Percentiles rank a stretch among this genome's conserved stretches.
These are phyloP conservation scores for Monosporascus sp. DNA, from an alignment of 2,329 filamentous ascomycete species.

Conservation along the genomic window DNA sequence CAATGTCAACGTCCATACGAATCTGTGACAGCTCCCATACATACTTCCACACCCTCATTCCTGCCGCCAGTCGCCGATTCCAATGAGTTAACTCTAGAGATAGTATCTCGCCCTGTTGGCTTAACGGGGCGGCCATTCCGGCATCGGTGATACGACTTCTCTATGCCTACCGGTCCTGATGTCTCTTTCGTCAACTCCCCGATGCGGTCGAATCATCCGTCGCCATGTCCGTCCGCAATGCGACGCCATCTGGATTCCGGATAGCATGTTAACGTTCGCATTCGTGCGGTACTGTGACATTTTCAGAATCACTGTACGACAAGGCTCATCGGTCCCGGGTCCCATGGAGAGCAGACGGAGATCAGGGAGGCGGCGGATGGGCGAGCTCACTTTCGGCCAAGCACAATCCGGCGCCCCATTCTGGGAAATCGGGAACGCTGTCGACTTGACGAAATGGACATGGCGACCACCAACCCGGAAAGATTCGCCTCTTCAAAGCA, in stretches of 20 bases:
- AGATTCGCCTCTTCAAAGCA: slow-evolving; percentile 14
- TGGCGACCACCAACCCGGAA: slow-evolving; percentile 45
- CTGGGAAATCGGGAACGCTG: slow-evolving; percentile 42
- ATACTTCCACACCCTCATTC: too few species aligned
- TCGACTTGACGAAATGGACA: slow-evolving; percentile 42
- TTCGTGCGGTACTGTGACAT: slow-evolving; percentile 40
- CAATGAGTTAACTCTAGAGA: too few species aligned
- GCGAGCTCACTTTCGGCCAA: slow-evolving; percentile 40
- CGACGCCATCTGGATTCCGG: slow-evolving; percentile 54
- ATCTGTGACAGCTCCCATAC: too few species aligned
- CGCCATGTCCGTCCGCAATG: slow-evolving; percentile 31
- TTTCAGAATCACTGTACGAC: slow-evolving; percentile 17
- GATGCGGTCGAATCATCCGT: slow-evolving; percentile 44
- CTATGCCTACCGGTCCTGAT: slow-evolving; percentile 28
- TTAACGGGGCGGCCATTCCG: neutral
- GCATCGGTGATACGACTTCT: slow-evolving; percentile 1
- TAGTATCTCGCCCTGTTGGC: neutral
- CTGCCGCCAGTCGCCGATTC: too few species aligned
- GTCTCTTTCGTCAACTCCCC: slow-evolving; percentile 39
- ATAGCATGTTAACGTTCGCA: slow-evolving; percentile 46
- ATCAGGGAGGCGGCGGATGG: slow-evolving; percentile 49
- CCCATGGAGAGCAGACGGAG: slow-evolving; percentile 51
- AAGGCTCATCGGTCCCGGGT: slow-evolving; percentile 40
- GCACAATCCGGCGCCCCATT: slow-evolving; percentile 25
- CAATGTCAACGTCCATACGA: too few species aligned